These are phyloP conservation scores for Plasmodium malariae DNA, from an alignment of 169 alveolate species.

Conservation along the genomic window DNA sequence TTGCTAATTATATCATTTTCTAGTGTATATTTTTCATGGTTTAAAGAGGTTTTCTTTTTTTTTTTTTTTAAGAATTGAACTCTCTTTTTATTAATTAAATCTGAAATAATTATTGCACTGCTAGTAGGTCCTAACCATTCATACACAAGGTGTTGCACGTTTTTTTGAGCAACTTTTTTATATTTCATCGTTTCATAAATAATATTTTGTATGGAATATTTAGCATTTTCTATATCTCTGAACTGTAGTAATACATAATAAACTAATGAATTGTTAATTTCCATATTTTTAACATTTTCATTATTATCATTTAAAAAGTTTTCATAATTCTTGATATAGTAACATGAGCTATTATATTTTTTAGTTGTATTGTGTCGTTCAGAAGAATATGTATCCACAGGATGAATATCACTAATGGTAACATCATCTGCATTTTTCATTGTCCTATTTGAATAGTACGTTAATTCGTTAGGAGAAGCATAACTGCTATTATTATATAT, in stretches of 20 bases:
- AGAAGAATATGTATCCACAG: too few relatives aligned
- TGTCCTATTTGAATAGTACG: too few relatives aligned
- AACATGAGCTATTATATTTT: not conserved
- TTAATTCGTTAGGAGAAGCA: too few relatives aligned
- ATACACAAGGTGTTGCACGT: slow-evolving; percentile 39
- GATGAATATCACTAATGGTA: too few relatives aligned
- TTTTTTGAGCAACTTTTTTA: slow-evolving; percentile 21
- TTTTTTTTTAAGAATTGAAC: slow-evolving; percentile 50
- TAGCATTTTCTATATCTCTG: slow-evolving; percentile 61
- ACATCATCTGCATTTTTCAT: too few relatives aligned
- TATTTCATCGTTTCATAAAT: slow-evolving; percentile 64
- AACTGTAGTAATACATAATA: slow-evolving; percentile 31
- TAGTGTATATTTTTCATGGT: not conserved
- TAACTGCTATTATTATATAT: too few relatives aligned
- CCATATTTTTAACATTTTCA: slow-evolving; percentile 13
- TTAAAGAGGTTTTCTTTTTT: slow-evolving; percentile 7
- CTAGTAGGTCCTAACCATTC: slow-evolving; percentile 71
- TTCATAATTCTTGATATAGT: slow-evolving; percentile 25
- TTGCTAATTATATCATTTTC: not conserved
- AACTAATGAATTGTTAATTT: slow-evolving; percentile 31
- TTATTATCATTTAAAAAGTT: slow-evolving; percentile 20
- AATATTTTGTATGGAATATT: slow-evolving; percentile 58
- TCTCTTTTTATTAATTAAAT: slow-evolving; percentile 62
- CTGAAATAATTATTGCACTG: slow-evolving; percentile 51
- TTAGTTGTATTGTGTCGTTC: too few relatives aligned